Evolutionary conservation across 345 rosid species (phyloP), one percentile per base, ranked within the genome.

Genomic region (Dimocarpus longan): DNA sequence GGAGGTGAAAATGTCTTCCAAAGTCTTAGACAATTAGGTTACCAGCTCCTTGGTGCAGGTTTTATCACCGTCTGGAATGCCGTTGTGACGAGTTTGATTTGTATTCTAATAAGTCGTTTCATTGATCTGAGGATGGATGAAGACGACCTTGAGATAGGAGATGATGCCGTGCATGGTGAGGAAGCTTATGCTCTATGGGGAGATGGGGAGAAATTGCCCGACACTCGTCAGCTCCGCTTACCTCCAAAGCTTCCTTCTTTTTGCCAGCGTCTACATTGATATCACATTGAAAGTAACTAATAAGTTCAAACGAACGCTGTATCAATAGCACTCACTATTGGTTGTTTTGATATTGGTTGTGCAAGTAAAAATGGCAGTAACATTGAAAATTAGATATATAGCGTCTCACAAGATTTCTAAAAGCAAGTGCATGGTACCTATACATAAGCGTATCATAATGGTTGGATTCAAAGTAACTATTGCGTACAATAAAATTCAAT

Each of bases 101-200:
- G 93, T 79, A 70, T 90, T 42, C 44, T 89, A 0, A 86, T 89
- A 66, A 68, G 89, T 75, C 79, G 85, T 26, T 22, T 87, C 43
- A 85, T 90, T 40, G 74, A 86, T 66, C 87, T 89, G 62, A 86
- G 93, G 81, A 87, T 88, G 90, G 60, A 76, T 10, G 91, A 88
- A 8, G 91, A 89, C n/a, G 90, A 81, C 65, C 90, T 88, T 5
- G 91, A 88, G 80, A 81, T 88, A 3, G 93, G 93, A 37, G 95
- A 91, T n/a, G 88, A 87, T 62, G 93, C 93, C 0, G 88, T 84
- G 56, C 91, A 91, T 5, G 90, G 93, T 5, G 91, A 91, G 83
- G 91, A 91, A 76, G 95, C 92, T 5, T 85, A 86, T 28, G 91
- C 87, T 0, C 73, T 87, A 15, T 86, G 89, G 91, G 93, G 91